A percentile compares a stretch with the other conserved stretches of the same genome.
phyloP scores from a whole-genome alignment of 768 basidiomycete species.

The Exidia glandulosa region DNA sequence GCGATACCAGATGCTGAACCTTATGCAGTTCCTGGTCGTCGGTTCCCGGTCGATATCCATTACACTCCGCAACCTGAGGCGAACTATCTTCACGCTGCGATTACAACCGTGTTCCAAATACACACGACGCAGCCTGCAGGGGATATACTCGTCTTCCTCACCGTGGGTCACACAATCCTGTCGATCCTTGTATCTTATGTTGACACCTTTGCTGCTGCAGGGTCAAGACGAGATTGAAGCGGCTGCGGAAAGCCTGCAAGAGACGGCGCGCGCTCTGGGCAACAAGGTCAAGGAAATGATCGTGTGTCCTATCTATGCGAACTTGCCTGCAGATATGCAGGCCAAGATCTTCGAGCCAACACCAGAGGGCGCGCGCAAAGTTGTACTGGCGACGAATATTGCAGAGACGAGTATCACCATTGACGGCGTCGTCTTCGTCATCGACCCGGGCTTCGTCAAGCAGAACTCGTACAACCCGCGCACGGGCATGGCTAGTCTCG shows the following conservation, averaged over 20 bases:
- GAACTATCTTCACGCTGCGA: slow-evolving; percentile 96
- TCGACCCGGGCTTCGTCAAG: slow-evolving; percentile 98
- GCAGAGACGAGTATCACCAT: slow-evolving; percentile 99
- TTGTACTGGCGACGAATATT: slow-evolving; percentile 96
- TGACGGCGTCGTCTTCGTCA: slow-evolving; percentile 97
- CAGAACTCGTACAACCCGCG: slow-evolving; percentile 98
- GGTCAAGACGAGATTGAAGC: slow-evolving; percentile 99
- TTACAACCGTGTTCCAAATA: slow-evolving; percentile 98
- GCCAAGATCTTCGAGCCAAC: slow-evolving; percentile 99
- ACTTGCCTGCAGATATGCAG: slow-evolving; percentile 98
- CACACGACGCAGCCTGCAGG: slow-evolving; percentile 98
- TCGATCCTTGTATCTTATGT: neutral
- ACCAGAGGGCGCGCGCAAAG: slow-evolving; percentile 90
- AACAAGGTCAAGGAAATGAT: slow-evolving; percentile 94
- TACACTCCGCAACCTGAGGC: slow-evolving; percentile 99
- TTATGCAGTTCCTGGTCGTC: slow-evolving; percentile 78
- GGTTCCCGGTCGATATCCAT: slow-evolving; percentile 95
- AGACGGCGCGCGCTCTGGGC: slow-evolving; percentile 87
- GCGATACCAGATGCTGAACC: neutral
- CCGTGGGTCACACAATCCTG: slow-evolving; percentile 37
- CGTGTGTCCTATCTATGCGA: slow-evolving; percentile 96
- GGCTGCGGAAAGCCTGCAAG: slow-evolving; percentile 89
- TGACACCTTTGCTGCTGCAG: slow-evolving; percentile 25
- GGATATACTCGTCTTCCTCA: slow-evolving; percentile 95
- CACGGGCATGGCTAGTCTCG: slow-evolving; percentile 95